Conservation (phyloP, 2,329 filamentous ascomycete genomes). For the Dendrostoma leiphaemia region DNA sequence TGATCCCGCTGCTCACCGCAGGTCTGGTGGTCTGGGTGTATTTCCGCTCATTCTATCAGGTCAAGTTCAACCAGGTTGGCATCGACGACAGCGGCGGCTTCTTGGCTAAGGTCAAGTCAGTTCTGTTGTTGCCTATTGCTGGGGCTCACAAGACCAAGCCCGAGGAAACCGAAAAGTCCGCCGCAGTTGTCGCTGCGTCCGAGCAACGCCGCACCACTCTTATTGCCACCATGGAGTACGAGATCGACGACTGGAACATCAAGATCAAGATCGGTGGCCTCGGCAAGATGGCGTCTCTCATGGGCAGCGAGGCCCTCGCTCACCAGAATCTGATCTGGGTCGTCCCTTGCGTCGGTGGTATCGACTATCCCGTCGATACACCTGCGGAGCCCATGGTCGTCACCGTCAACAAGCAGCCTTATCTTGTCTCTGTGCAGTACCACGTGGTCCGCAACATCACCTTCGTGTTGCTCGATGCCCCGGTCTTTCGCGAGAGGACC, state of each 20-base stretch:
- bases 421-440: conserved; percentile 63
- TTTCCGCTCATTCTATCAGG: conserved; percentile 49
- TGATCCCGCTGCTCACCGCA: conserved; percentile 50
- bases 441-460: conserved; percentile 64
- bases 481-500: conserved; percentile 62
- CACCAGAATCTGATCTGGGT: conserved; percentile 67
- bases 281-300: conserved; percentile 68
- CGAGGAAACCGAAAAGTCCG: conserved; percentile 12
- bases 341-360: conserved; percentile 60
- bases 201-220: conserved; percentile 18
- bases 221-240: conserved; percentile 53
- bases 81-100: conserved; percentile 32
- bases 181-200: conserved; percentile 22
- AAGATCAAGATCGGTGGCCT: conserved; percentile 71
- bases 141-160: conserved; percentile 16
- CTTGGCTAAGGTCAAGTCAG: conserved; percentile 5
- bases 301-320: conserved; percentile 60
- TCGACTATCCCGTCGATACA: conserved; percentile 61
- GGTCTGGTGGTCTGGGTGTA: conserved; percentile 51
- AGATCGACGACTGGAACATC: conserved; percentile 68
- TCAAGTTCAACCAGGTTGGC: conserved; percentile 59
- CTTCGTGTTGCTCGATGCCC: conserved; percentile 65
- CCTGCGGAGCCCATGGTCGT: conserved; percentile 60
- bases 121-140: conserved; percentile 5
- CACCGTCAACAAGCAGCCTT: conserved; percentile 57